phyloP scores from a whole-genome alignment of 2,329 filamentous ascomycete species.

The Epichloe amarillans region DNA sequence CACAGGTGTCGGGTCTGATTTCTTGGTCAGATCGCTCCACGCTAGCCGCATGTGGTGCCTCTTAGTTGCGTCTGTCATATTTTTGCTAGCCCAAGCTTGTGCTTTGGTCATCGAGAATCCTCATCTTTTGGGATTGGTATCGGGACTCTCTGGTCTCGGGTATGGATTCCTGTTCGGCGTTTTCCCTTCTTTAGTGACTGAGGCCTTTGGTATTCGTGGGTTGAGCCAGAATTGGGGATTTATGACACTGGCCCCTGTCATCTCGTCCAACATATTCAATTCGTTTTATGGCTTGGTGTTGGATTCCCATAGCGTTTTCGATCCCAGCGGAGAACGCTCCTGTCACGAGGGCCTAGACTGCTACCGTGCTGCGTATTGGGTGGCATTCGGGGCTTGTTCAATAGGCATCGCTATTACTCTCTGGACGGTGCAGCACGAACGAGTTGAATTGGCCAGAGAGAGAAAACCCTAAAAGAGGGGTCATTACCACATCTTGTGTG shows the following conservation, averaged over 20 bases:
- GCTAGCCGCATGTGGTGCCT: conserved; percentile 87
- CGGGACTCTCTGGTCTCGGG: conserved; percentile 69
- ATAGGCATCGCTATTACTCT: conserved; percentile 57
- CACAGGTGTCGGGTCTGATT: conserved; percentile 74
- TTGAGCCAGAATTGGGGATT: conserved; percentile 93
- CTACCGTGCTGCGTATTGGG: conserved; percentile 67
- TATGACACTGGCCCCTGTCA: conserved; percentile 79
- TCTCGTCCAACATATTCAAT: conserved; percentile 88
- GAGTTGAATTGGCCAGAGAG: conserved; percentile 24
- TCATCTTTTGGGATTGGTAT: conserved; percentile 62
- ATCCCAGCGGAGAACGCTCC: conserved; percentile 53
- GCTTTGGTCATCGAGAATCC: conserved; percentile 68
- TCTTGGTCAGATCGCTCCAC: conserved; percentile 68
- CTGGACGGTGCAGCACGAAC: conserved; percentile 53
- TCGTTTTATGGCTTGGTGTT: conserved; percentile 76
- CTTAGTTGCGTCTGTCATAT: conserved; percentile 62
- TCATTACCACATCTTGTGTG: not conserved
- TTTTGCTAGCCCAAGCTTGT: conserved; percentile 64
- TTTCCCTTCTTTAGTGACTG: conserved; percentile 72
- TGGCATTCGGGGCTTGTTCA: conserved; percentile 61
- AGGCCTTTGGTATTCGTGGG: conserved; percentile 81
- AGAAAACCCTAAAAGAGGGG: conserved; percentile 2
- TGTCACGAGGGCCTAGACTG: conserved; percentile 70
- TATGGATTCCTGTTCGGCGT: conserved; percentile 94
- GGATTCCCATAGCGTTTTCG: conserved; percentile 62